Conservation (phyloP, 352 stramenopile genomes). For the Globisporangium uncinulatum region DNA sequence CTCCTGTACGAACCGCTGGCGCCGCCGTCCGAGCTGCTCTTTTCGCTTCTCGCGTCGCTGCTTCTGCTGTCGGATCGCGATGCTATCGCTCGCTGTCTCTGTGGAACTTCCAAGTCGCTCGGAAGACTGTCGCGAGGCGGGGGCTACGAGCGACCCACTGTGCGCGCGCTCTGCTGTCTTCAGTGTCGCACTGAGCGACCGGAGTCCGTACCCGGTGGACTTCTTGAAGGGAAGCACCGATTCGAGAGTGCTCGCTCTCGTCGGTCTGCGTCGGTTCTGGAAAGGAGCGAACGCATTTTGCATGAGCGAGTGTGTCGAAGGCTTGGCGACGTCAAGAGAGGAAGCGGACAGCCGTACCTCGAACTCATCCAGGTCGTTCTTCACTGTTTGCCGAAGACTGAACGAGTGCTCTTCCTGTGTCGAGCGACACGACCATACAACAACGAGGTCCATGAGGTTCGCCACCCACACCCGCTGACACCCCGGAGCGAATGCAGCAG, state of each 20-base stretch:
- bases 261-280: conserved; percentile 6
- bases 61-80: conserved; percentile 43
- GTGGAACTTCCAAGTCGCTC: conserved; percentile 2
- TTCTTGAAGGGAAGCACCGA: conserved; percentile 21
- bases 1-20: conserved; percentile 63
- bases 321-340: not conserved
- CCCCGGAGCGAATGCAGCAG: no score
- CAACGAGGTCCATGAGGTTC: not conserved
- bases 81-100: conserved; percentile 5
- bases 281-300: not conserved
- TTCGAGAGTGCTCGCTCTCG: conserved; percentile 1
- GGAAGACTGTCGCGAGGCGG: conserved; percentile 1
- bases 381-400: conserved; percentile 45
- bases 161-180: conserved; percentile 14
- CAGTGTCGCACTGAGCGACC: conserved; percentile 51
- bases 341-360: conserved; percentile 20
- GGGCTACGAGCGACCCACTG: not conserved
- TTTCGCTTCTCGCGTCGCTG: conserved; percentile 45
- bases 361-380: conserved; percentile 52
- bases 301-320: not conserved
- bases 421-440: not conserved
- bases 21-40: conserved; percentile 37
- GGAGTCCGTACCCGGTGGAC: conserved; percentile 59
- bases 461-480: no score
- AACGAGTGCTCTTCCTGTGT: conserved; percentile 37